These are phyloP conservation scores for Acorus calamus DNA, from an alignment of 106 monocot species.

Conservation along the genomic window DNA sequence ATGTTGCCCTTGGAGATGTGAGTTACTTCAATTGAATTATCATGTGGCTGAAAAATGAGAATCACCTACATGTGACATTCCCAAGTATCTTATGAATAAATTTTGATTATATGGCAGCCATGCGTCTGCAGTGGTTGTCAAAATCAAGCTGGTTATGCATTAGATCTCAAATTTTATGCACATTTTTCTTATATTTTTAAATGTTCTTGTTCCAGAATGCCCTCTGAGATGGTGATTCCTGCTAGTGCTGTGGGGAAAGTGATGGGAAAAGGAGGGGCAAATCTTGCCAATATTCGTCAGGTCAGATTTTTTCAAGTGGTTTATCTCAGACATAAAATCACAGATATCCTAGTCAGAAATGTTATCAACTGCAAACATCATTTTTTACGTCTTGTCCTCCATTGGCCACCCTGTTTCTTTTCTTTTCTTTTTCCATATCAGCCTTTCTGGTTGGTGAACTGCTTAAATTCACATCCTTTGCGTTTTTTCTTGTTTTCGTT, in stretches of 20 bases:
- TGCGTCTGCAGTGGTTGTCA: no score
- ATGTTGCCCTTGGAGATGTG: no score
- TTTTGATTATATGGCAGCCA: no score
- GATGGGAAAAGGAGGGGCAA: slow-evolving; percentile 81
- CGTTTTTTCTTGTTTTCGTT: slow-evolving; percentile 5
- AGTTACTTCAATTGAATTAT: no score
- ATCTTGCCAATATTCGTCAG: slow-evolving; percentile 77
- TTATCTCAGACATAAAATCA: background rate
- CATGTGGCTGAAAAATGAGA: no score
- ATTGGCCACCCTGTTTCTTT: background rate
- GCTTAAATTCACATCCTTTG: background rate
- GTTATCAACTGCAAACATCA: no score
- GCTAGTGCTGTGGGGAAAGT: slow-evolving; percentile 71
- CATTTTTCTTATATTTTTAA: slow-evolving; percentile 25
- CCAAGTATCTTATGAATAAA: no score
- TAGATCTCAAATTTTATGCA: slow-evolving; percentile 13
- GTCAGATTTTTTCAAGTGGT: slow-evolving; percentile 22
- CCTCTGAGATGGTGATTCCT: slow-evolving; percentile 67
- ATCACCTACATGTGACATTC: no score
- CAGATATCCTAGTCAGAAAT: no score
- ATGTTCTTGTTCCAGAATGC: no score
- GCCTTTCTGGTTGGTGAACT: background rate
- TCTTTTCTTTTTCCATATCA: background rate
- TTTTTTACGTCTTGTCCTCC: no score
- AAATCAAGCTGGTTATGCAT: background rate